Evolutionary conservation across 768 basidiomycete genomes (phyloP), one percentile per base, ranked within the genome.

Genomic region (Suillus brevipes): DNA sequence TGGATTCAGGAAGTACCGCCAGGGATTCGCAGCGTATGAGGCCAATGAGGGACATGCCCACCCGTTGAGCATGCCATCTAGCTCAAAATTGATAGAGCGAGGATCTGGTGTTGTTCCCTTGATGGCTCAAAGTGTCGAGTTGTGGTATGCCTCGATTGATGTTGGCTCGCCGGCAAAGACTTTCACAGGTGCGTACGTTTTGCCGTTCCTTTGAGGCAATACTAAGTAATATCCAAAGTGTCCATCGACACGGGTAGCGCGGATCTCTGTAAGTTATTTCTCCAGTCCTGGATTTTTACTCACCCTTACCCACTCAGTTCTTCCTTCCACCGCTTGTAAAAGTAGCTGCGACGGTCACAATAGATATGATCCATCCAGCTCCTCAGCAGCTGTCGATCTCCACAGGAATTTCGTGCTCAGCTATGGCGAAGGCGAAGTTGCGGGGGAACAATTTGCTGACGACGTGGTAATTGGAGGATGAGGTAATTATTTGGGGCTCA

Each of bases 181-280:
- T 16, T 85, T 80, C 68, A 78, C 74, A 67, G 84, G 81, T 83
- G 67, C 69, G 53, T 13, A 31, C n/a, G 13, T 61, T 14, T 60
- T 4, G 7, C 8, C 9, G 18, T 31, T 59, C 28, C 13, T 34
- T 62, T 55, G n/a, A 62, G 34, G 34, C 38, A 49, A 67, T 55
- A 1, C 36, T 14, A n/a, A 63, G 7, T 28, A 14, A 10, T 40
- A 7, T 16, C 40, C n/a, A 52, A 38, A 82, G 82, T 83, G 66
- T 80, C 80, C 67, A 81, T 82, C 64, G 83, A 84, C 68, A 84
- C 83, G 9, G 82, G 84, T 47, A 84, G 83, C 55, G 77, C 81
- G 66, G 85, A 86, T 69, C 69, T 82, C 13, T 64, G 72, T 71
- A 65, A 61, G 69, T 60, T 10, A 31, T 23, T 20, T 10, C 34